phyloP scores from a whole-genome alignment of 2,329 filamentous ascomycete genomes.

The Tolypocladium paradoxum region DNA sequence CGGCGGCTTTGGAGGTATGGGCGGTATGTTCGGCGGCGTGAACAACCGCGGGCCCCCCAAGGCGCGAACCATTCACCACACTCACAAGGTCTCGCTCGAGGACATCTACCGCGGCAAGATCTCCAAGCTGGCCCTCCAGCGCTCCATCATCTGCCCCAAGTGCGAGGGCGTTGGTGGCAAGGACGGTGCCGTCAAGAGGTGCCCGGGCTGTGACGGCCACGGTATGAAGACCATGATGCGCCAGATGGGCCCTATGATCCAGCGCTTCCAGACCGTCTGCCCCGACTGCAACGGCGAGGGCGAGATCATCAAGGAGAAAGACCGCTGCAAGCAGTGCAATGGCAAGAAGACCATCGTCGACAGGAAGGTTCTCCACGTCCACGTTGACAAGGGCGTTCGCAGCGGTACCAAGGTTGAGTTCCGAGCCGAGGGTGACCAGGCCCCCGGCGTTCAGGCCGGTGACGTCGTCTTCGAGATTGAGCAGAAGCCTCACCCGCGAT shows the following conservation, averaged over 20 bases:
- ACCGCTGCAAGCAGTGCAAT: slow-evolving; percentile 90
- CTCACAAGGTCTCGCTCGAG: slow-evolving; percentile 95
- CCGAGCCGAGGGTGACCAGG: slow-evolving; percentile 90
- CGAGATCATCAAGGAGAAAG: slow-evolving; percentile 92
- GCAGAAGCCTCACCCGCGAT: slow-evolving; percentile 93
- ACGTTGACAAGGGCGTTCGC: slow-evolving; percentile 89
- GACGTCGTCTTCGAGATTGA: slow-evolving; percentile 99
- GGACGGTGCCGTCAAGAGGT: slow-evolving; percentile 93
- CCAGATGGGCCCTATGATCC: slow-evolving; percentile 99
- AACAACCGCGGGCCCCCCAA: slow-evolving; percentile 71
- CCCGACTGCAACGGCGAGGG: slow-evolving; percentile 96
- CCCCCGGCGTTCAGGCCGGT: slow-evolving; percentile 83
- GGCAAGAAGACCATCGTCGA: slow-evolving; percentile 98
- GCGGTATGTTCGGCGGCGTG: slow-evolving; percentile 71
- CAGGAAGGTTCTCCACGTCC: slow-evolving; percentile 95
- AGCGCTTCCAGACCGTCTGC: slow-evolving; percentile 98
- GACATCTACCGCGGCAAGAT: slow-evolving; percentile 98
- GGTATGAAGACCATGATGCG: slow-evolving; percentile 99
- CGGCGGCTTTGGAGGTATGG: slow-evolving; percentile 51
- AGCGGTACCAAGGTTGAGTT: slow-evolving; percentile 96
- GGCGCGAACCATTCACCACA: slow-evolving; percentile 93
- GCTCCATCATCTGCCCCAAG: slow-evolving; percentile 91
- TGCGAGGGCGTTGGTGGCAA: slow-evolving; percentile 93
- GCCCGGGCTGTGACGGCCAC: slow-evolving; percentile 78
- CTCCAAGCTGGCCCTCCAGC: slow-evolving; percentile 93